phyloP scores from a whole-genome alignment of 208 protist species.

The Crithidia bombi region DNA sequence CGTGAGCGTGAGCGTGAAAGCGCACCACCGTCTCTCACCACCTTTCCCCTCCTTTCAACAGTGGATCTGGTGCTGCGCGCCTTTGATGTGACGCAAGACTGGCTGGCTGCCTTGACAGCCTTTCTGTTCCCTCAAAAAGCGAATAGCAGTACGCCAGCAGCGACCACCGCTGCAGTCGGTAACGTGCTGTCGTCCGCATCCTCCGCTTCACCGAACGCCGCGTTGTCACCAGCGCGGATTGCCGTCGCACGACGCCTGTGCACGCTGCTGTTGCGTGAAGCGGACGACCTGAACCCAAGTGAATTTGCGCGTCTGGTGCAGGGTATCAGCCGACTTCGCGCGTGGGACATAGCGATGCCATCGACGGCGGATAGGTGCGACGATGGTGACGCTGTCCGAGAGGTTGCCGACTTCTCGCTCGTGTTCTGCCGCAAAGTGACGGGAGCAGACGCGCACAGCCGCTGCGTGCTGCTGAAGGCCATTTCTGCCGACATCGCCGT shows the following conservation, averaged over 20 bases:
- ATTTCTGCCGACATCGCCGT: slow-evolving; percentile 46
- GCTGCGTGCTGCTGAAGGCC: slow-evolving; percentile 79
- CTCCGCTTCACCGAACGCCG: background rate
- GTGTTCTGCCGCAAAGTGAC: slow-evolving; percentile 33
- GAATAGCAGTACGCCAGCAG: background rate
- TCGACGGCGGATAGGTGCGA: background rate
- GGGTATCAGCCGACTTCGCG: slow-evolving; percentile 50
- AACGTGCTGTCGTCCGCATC: background rate
- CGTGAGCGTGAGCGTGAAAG: too few species aligned
- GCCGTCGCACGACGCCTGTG: slow-evolving; percentile 28
- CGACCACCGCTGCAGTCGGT: background rate
- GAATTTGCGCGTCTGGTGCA: slow-evolving; percentile 74
- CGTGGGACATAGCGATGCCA: slow-evolving; percentile 25
- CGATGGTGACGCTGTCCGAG: background rate
- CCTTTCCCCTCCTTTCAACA: slow-evolving; percentile 6
- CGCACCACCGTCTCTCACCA: background rate
- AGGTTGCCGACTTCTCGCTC: slow-evolving; percentile 21
- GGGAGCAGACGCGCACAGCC: slow-evolving; percentile 81
- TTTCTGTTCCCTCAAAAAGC: background rate
- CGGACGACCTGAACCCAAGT: slow-evolving; percentile 47
- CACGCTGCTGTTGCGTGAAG: slow-evolving; percentile 35
- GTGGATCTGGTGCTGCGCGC: slow-evolving; percentile 19
- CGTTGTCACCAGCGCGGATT: background rate
- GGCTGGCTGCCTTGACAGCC: slow-evolving; percentile 21
- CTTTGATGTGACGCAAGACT: slow-evolving; percentile 17